Percentiles rank a stretch among this genome's conserved stretches.
phyloP scores from a whole-genome alignment of 768 basidiomycete genomes.

The Podaxis pistillaris region DNA sequence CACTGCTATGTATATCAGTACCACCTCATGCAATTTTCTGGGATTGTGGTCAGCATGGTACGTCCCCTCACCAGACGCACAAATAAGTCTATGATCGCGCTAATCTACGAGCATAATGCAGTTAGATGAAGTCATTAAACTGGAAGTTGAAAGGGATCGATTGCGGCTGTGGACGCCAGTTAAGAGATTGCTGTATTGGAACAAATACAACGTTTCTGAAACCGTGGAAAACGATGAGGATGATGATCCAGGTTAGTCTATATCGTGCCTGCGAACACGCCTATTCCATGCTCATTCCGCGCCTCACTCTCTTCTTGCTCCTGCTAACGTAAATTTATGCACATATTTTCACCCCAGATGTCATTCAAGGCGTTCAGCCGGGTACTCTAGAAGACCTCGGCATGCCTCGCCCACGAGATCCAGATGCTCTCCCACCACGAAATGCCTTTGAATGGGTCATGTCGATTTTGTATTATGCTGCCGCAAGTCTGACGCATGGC shows the following conservation, averaged over 20 bases:
- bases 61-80: conserved; percentile 7
- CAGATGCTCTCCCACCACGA: conserved; percentile 69
- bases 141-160: conserved; percentile 48
- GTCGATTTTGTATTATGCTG: conserved; percentile 40
- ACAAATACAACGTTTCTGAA: conserved; percentile 45
- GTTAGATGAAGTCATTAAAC: conserved; percentile 53
- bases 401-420: conserved; percentile 57
- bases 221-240: conserved; percentile 51
- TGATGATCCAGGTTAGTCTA: conserved; percentile 61
- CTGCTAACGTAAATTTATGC: background rate
- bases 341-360: conserved; percentile 24
- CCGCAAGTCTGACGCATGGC: conserved; percentile 46
- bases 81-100: background rate
- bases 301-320: background rate
- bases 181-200: conserved; percentile 38
- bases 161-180: conserved; percentile 60
- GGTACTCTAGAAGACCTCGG: conserved; percentile 50
- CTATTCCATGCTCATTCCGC: background rate
- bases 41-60: conserved; percentile 41
- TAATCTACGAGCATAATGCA: conserved; percentile 28
- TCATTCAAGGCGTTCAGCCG: conserved; percentile 55
- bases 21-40: conserved; percentile 41
- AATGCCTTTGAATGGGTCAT: conserved; percentile 55
- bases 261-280: background rate
- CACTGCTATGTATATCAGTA: conserved; percentile 74